Conservation (phyloP, 192 early-diverging fungal species). For the Chytriomyces sp. region DNA sequence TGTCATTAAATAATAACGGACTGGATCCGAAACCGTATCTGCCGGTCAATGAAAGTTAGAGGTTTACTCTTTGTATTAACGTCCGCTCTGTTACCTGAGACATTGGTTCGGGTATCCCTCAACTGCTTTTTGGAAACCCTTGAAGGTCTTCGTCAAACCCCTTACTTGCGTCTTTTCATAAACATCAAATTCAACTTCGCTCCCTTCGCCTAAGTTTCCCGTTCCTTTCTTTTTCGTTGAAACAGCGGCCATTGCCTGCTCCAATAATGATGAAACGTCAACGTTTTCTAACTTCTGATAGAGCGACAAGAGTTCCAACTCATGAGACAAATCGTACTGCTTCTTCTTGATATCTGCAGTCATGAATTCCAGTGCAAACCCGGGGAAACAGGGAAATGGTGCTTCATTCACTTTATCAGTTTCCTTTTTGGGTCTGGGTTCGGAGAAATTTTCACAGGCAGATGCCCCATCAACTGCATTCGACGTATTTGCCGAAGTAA, state of each 20-base stretch:
- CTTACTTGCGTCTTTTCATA: slow-evolving; percentile 80
- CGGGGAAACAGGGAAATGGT: slow-evolving; percentile 38
- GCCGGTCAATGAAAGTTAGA: background rate
- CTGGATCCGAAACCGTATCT: slow-evolving; percentile 36
- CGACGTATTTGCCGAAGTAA: background rate
- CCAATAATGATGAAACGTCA: slow-evolving; percentile 19
- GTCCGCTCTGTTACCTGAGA: slow-evolving; percentile 53
- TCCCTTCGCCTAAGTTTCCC: slow-evolving; percentile 38
- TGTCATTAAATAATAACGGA: slow-evolving; percentile 4
- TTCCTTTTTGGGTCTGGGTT: background rate
- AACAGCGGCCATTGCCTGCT: slow-evolving; percentile 24
- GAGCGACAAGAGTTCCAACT: slow-evolving; percentile 37
- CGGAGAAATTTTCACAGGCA: background rate
- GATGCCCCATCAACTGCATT: background rate
- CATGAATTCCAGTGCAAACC: slow-evolving; percentile 41
- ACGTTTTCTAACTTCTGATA: slow-evolving; percentile 43
- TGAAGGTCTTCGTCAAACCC: slow-evolving; percentile 79
- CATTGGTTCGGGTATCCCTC: slow-evolving; percentile 80
- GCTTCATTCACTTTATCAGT: slow-evolving; percentile 14
- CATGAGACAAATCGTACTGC: slow-evolving; percentile 30
- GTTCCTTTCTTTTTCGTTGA: slow-evolving; percentile 37
- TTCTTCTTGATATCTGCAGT: background rate
- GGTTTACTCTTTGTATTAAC: background rate
- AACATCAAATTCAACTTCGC: slow-evolving; percentile 68
- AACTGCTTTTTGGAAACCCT: slow-evolving; percentile 74